phyloP scores from a whole-genome alignment of 306 rosid genomes.

The Dalbergia oliveri region DNA sequence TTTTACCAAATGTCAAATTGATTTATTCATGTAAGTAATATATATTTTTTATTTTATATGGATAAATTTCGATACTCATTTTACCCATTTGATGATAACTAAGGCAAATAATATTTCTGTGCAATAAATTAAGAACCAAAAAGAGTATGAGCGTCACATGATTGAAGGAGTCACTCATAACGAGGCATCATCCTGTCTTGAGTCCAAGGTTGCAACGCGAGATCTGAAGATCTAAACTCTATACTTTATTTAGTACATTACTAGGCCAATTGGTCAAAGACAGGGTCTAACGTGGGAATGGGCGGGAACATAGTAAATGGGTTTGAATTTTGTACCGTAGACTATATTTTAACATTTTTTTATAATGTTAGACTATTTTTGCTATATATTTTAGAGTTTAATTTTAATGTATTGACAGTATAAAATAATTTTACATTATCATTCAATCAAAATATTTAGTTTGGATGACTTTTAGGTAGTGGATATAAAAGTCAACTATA shows the following conservation, averaged over 20 bases:
- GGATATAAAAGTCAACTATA: no score
- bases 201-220: not conserved
- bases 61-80: no score
- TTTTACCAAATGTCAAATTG: no score
- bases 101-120: no score
- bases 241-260: not conserved
- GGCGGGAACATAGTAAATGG: not conserved
- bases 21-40: no score
- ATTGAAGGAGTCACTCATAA: not conserved
- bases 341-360: not conserved
- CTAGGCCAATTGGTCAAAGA: not conserved
- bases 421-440: no score
- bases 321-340: not conserved
- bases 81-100: no score
- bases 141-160: slow-evolving; percentile 9
- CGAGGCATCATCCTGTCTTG: not conserved
- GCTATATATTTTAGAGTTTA: not conserved
- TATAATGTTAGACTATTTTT: not conserved
- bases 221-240: not conserved
- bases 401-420: no score
- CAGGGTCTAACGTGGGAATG: not conserved
- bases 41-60: no score
- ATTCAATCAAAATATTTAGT: no score
- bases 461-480: no score
- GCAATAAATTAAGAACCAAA: not conserved